A percentile compares a stretch with the other conserved stretches of the same genome.
phyloP scores from a whole-genome alignment of 2,329 filamentous ascomycete genomes.

The Fusarium cyanostomum region DNA sequence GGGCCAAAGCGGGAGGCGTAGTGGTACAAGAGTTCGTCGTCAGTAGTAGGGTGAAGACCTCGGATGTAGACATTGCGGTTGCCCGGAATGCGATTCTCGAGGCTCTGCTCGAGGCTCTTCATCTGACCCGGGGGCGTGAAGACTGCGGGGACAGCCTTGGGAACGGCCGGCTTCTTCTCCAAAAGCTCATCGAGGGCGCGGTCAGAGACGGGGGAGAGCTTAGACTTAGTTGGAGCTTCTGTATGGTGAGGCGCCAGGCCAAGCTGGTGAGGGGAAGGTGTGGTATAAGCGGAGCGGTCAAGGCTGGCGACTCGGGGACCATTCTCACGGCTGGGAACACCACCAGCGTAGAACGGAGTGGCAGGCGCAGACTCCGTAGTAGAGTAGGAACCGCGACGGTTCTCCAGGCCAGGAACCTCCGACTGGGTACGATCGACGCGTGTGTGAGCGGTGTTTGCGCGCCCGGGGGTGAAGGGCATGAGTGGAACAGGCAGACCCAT shows the following conservation, averaged over 20 bases:
- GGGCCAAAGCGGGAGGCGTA: slow-evolving; percentile 91
- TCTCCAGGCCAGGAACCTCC: slow-evolving; percentile 70
- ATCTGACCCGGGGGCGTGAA: slow-evolving; percentile 85
- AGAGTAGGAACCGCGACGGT: slow-evolving; percentile 73
- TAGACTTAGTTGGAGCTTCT: slow-evolving; percentile 54
- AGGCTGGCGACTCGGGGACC: slow-evolving; percentile 66
- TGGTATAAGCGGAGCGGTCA: slow-evolving; percentile 73
- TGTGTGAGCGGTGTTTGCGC: slow-evolving; percentile 55
- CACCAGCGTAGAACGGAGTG: slow-evolving; percentile 70
- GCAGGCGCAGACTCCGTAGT: slow-evolving; percentile 73
- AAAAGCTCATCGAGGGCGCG: slow-evolving; percentile 71
- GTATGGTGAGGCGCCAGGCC: slow-evolving; percentile 53
- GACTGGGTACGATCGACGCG: slow-evolving; percentile 59
- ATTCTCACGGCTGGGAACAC: slow-evolving; percentile 66
- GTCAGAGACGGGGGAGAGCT: slow-evolving; percentile 53
- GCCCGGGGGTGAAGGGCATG: slow-evolving; percentile 64
- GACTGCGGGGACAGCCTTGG: slow-evolving; percentile 87
- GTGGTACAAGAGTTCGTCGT: slow-evolving; percentile 84
- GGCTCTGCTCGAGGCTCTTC: slow-evolving; percentile 91
- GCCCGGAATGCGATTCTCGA: slow-evolving; percentile 89
- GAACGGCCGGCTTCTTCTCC: slow-evolving; percentile 82
- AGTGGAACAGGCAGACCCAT: slow-evolving; percentile 51
- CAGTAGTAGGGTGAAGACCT: slow-evolving; percentile 92
- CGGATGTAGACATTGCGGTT: slow-evolving; percentile 99
- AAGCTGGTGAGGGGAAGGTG: slow-evolving; percentile 71